Conservation (phyloP, 2,329 filamentous ascomycete genomes). For the Phoma sp. region DNA sequence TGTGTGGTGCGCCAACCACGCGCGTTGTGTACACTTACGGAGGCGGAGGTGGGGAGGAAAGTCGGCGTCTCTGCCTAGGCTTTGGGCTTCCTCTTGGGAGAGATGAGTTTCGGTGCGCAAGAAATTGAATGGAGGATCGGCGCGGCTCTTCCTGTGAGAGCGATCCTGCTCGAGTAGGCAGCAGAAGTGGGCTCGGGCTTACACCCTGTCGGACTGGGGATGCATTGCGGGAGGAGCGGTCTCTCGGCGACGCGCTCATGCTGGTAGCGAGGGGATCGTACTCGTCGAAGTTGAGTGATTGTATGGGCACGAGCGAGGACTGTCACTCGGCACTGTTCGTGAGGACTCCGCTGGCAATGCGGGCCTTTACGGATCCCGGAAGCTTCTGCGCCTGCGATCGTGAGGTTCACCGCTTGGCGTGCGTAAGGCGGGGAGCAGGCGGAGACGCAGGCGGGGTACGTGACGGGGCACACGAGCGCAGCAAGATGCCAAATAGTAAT, state of each 20-base stretch:
- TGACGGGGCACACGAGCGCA: conserved; percentile 5
- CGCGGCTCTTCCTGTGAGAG: conserved; percentile 37
- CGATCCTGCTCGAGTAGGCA: conserved; percentile 24
- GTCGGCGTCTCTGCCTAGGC: conserved; percentile 41
- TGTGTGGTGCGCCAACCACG: neutral
- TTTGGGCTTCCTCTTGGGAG: conserved; percentile 43
- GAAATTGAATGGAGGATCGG: conserved; percentile 49
- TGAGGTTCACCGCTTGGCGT: conserved; percentile 29
- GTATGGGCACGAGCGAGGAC: conserved; percentile 20
- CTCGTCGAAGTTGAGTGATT: conserved; percentile 8
- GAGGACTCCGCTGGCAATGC: conserved; percentile 31
- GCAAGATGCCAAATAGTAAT: neutral
- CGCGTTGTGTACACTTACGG: conserved; percentile 41
- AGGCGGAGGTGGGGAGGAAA: conserved; percentile 51
- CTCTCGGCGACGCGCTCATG: conserved; percentile 46
- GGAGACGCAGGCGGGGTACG: conserved; percentile 10
- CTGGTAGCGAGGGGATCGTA: neutral
- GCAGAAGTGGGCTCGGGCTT: conserved; percentile 39
- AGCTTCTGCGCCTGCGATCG: conserved; percentile 31
- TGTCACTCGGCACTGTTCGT: conserved; percentile 15
- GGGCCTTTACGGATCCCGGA: conserved; percentile 34
- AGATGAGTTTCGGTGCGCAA: conserved; percentile 39
- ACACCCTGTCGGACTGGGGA: conserved; percentile 33
- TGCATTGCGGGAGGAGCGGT: conserved; percentile 25
- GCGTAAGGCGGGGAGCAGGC: conserved; percentile 31